Conservation (phyloP, 2,329 filamentous ascomycete genomes). For the Penicillium concentricum region DNA sequence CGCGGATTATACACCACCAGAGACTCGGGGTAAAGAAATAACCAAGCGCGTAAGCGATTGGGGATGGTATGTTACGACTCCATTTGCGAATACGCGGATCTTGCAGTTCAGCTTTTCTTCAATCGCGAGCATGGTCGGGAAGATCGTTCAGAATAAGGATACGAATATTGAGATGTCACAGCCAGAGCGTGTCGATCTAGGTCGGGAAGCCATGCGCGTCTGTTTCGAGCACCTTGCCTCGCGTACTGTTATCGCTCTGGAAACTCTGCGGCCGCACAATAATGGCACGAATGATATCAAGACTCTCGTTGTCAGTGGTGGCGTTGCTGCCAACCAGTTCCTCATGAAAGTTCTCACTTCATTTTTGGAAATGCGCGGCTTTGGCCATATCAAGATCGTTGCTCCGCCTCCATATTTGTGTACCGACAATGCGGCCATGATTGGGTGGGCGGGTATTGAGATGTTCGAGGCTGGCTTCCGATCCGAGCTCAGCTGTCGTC, state of each 20-base stretch:
- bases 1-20: constrained; percentile 58
- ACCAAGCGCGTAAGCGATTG: constrained; percentile 51
- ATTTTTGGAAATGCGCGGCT: constrained; percentile 68
- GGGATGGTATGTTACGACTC: constrained; percentile 69
- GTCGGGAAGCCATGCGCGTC: constrained; percentile 70
- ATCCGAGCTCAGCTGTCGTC: constrained; percentile 59
- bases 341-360: constrained; percentile 64
- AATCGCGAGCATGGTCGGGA: constrained; percentile 64
- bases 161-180: constrained; percentile 43
- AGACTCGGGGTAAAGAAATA: constrained; percentile 58
- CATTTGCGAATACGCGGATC: constrained; percentile 59
- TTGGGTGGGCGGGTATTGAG: constrained; percentile 88
- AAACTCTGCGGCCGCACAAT: constrained; percentile 31
- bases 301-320: constrained; percentile 80
- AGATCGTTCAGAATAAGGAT: constrained; percentile 47
- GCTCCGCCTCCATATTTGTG: constrained; percentile 78
- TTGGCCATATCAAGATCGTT: constrained; percentile 59
- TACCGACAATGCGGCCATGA: constrained; percentile 97
- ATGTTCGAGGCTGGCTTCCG: constrained; percentile 81
- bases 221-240: constrained; percentile 85
- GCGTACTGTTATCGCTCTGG: constrained; percentile 69
- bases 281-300: constrained; percentile 38
- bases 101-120: constrained; percentile 75
- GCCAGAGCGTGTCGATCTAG: constrained; percentile 67
- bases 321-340: constrained; percentile 83